Evolutionary conservation across 2,329 filamentous ascomycete species (phyloP).

Genomic region (Catunica adiposa): DNA sequence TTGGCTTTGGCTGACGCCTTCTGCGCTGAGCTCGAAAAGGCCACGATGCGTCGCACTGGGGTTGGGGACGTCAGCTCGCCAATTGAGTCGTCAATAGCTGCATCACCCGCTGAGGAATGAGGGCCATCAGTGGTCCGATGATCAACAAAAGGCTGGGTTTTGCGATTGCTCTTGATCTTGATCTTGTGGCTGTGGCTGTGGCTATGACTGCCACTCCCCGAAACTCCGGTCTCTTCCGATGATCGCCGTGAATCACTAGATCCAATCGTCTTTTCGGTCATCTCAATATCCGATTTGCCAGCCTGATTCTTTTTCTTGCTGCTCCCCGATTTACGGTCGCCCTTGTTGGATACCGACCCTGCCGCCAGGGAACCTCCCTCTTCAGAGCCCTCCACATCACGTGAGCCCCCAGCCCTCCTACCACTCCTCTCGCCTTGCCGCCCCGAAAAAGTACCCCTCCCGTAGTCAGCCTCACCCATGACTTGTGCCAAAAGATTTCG

Average conservation of each 20-base stretch:
- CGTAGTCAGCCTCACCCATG: neutral
- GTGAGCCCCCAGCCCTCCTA: conserved; percentile 11
- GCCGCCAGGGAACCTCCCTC: neutral
- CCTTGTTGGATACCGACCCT: neutral
- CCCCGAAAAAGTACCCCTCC: conserved; percentile 1
- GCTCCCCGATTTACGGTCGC: neutral
- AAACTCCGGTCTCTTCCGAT: neutral
- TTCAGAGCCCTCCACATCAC: conserved; percentile 9
- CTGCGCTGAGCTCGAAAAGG: conserved; percentile 3
- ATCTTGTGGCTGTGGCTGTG: neutral
- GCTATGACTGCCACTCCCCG: neutral
- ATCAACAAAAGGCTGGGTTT: too few relatives aligned
- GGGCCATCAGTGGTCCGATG: neutral
- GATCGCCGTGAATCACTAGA: neutral
- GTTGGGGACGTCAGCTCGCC: neutral
- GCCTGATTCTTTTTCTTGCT: neutral
- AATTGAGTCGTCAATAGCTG: neutral
- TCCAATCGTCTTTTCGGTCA: neutral
- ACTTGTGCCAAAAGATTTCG: neutral
- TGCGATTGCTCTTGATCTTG: conserved; percentile 2
- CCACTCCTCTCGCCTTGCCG: conserved; percentile 2
- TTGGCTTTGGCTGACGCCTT: conserved; percentile 4
- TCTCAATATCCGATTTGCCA: neutral
- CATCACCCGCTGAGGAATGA: neutral
- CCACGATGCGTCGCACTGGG: conserved; percentile 2